Evolutionary conservation across 1,284 basidiomycete species (phyloP), one percentile per base, ranked within the genome.

Genomic region (Flammula alnicola): DNA sequence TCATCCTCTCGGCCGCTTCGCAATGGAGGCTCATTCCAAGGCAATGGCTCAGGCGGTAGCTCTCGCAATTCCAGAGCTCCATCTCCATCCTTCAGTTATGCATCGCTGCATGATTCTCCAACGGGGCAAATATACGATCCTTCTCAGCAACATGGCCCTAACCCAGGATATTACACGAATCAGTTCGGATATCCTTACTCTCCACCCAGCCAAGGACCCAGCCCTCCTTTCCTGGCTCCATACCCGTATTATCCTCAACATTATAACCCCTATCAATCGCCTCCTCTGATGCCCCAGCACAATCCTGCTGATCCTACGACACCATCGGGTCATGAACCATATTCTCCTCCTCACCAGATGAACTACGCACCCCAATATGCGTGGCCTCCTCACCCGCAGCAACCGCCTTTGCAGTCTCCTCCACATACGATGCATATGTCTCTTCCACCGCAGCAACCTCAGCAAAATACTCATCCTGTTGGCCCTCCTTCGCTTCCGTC

Each of bases 1-100:
- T 75, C 77, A 35, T 79, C 79, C 3, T 83, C 84, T 6, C 77
- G 83, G 52, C 82, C 84, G 26, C 61, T 82, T 17, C 78, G 83
- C 19, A 73, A 70, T 48, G 77, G 74, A 14, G 70, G 73, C 35
- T 66, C 78, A 19, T 81, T 77, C 66, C 76, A 76, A 52, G 67
- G 66, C n/a, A 77, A 75, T 58, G 79, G 77, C 1, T 78, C 81
- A 22, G 74, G 71, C 32, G 82, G 82, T 33, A 83, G 82, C 62
- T 82, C 85, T 19, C 81, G 84, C 44, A 80, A 79, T 57, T 89
- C 87, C 19, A 74, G 86, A 56, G 83, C 86, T 1, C 75, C 86
- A 8, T 90, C 88, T 4, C 87, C 88, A 2, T 81, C 87, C 12
- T 84, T 89, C 67, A 80, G 78, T 46, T 91, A 83, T 63, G 76